Percentiles rank a stretch among this genome's conserved stretches.
phyloP scores from a whole-genome alignment of 352 stramenopile genomes.

The Phytophthora palmivora region DNA sequence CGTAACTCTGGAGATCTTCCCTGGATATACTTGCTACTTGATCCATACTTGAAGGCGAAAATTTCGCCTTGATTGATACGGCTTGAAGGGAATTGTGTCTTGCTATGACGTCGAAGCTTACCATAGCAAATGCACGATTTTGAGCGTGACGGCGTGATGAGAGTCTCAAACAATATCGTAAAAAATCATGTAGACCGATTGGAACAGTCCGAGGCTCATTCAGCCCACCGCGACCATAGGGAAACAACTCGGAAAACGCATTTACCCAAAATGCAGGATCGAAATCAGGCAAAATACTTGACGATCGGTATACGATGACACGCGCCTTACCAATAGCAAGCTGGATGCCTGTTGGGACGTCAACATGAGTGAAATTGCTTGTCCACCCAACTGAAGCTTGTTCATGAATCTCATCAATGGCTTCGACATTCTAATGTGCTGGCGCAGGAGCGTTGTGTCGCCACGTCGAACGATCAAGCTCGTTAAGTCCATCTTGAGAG shows the following conservation, averaged over 20 bases:
- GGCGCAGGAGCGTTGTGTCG: too few relatives aligned
- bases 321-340: too few relatives aligned
- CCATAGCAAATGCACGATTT: neutral
- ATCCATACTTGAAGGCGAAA: neutral
- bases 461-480: too few relatives aligned
- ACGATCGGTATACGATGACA: neutral
- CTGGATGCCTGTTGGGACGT: too few relatives aligned
- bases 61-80: conserved; percentile 3
- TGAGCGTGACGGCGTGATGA: neutral
- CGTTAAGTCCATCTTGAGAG: too few relatives aligned
- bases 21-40: neutral
- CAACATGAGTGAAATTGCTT: too few relatives aligned
- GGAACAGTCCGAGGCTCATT: neutral
- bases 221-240: conserved; percentile 1
- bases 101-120: conserved; percentile 9
- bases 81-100: conserved; percentile 1
- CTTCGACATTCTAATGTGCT: too few relatives aligned
- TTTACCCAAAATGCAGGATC: neutral
- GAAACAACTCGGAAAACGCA: conserved; percentile 7
- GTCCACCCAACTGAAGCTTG: too few relatives aligned
- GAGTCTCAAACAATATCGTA: neutral
- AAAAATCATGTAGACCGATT: neutral
- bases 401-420: too few relatives aligned
- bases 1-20: neutral
- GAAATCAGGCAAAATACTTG: conserved; percentile 1